Evolutionary conservation across 176 grass and related monocot species (phyloP), one percentile per base, ranked within the genome.

Genomic region (Oryza coarctata): DNA sequence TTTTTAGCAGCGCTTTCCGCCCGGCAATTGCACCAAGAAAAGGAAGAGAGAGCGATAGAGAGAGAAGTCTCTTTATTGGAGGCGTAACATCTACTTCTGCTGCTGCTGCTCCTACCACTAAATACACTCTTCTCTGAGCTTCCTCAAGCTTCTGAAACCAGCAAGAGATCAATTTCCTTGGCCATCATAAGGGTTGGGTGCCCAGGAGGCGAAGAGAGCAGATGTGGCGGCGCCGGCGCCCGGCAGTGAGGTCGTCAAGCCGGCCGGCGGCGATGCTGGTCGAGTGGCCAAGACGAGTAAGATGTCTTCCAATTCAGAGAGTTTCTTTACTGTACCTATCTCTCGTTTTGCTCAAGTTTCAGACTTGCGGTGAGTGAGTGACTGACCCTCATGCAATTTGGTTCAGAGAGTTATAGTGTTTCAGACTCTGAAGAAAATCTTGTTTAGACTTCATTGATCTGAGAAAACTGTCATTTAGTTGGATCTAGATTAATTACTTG

Each of bases 91-190:
- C 50, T 55, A 55, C 50, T 55, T 22, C 49, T 52, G 6, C 20
- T 55, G 18, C 50, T 55, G 18, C 18, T 55, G 50, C 12, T 55
- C 1, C 5, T 20, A 20, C 0, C 18, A 49, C 47, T 20, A 55
- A 55, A 49, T 49, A 49, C 20, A n/a, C 50, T 55, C 50, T 55
- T 22, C 55, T 25, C 9, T 60, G 17, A 22, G 6, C 17, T 28
- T 72, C 69, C 2, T 13, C 23, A 7, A 38, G 45, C 68, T 65
- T 65, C 39, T 83, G 65, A 65, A 74, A 83, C 23, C 72, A 52
- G 44, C 71, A 40, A 60, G 55, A 60, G 7, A 23, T n/a, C n/a
- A 55, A 4, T n/a, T 55, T 6, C 20, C 9, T 25, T 11, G 2
- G 1, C 9, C 55, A 60, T 60, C 55, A 1, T 10, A 25, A n/a